A percentile compares a stretch with the other conserved stretches of the same genome.
Conservation (phyloP, 2,329 filamentous ascomycete genomes). For the Cytospora mali region DNA sequence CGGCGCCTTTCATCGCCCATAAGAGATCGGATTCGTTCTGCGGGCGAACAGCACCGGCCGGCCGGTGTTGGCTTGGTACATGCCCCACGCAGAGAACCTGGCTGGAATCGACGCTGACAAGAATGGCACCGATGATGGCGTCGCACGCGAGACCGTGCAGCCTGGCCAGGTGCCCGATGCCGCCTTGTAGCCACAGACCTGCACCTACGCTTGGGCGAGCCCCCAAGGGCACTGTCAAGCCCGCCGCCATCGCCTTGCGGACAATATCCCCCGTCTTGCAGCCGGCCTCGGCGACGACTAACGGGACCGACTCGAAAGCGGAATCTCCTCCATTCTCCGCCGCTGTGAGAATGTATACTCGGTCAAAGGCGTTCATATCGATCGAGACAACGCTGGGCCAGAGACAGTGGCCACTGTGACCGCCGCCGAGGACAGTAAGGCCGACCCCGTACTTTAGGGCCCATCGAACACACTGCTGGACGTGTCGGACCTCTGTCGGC, state of each 20-base stretch:
- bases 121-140: conserved; percentile 59
- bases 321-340: conserved; percentile 31
- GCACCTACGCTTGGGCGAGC: conserved; percentile 65
- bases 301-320: conserved; percentile 30
- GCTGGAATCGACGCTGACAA: conserved; percentile 54
- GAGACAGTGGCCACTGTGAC: conserved; percentile 63
- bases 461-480: conserved; percentile 61
- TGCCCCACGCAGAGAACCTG: conserved; percentile 52
- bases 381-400: conserved; percentile 55
- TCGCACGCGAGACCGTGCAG: conserved; percentile 61
- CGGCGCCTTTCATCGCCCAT: conserved; percentile 62
- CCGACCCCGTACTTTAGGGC: conserved; percentile 48
- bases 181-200: conserved; percentile 66
- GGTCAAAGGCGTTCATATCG: conserved; percentile 60
- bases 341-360: conserved; percentile 46
- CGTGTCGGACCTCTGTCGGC: conserved; percentile 49
- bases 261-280: conserved; percentile 60
- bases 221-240: conserved; percentile 61
- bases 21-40: conserved; percentile 55
- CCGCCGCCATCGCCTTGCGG: conserved; percentile 45
- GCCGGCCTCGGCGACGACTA: conserved; percentile 57
- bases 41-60: conserved; percentile 43
- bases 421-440: conserved; percentile 57
- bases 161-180: conserved; percentile 62
- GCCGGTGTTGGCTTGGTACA: conserved; percentile 51